These are phyloP conservation scores for Umbelopsis isabellina DNA, from an alignment of 192 early-diverging fungal genomes.

Conservation along the genomic window DNA sequence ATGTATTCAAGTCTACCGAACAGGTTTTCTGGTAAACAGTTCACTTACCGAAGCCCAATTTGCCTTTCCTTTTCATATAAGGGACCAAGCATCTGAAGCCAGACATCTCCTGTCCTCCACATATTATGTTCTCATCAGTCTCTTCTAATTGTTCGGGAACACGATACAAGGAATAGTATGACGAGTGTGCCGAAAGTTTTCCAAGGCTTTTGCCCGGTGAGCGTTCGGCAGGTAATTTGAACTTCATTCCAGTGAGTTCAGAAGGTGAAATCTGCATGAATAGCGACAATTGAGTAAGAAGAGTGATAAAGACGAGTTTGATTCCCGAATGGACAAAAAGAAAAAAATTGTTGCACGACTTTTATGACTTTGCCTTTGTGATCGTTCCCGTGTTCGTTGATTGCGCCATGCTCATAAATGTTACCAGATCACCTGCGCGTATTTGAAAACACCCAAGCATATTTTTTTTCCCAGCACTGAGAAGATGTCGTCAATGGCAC, in stretches of 20 bases:
- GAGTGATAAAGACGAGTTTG: background rate
- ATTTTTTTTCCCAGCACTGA: conserved; percentile 7
- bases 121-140: conserved; percentile 13
- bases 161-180: conserved; percentile 34
- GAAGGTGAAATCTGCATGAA: conserved; percentile 2
- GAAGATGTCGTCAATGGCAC: background rate
- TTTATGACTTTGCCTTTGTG: conserved; percentile 9
- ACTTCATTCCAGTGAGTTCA: conserved; percentile 23
- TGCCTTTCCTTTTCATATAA: conserved; percentile 27
- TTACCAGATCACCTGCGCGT: conserved; percentile 14
- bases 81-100: conserved; percentile 38
- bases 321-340: conserved; percentile 1
- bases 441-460: conserved; percentile 1
- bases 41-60: conserved; percentile 36
- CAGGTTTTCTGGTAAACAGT: background rate
- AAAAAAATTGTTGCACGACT: conserved; percentile 9
- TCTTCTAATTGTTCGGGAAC: conserved; percentile 27
- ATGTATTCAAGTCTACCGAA: too few relatives aligned
- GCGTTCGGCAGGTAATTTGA: conserved; percentile 18
- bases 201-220: conserved; percentile 18
- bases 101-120: conserved; percentile 44
- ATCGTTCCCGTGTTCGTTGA: background rate
- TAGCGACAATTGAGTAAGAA: too few relatives aligned
- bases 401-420: conserved; percentile 6
- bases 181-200: conserved; percentile 12